Conservation (phyloP, 768 basidiomycete genomes). For the Collybia sordida region DNA sequence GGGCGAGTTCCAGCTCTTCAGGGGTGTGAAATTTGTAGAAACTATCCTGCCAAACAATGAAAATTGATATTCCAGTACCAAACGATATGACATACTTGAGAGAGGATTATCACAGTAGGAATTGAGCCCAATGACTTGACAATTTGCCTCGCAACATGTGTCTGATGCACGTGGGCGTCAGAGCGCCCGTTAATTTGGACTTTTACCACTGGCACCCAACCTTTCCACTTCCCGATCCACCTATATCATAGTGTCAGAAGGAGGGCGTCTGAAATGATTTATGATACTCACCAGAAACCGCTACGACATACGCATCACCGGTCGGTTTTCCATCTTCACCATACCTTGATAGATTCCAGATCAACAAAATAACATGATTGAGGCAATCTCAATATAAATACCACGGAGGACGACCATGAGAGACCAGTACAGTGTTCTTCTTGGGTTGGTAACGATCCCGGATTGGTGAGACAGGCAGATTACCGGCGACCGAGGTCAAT, state of each 20-base stretch:
- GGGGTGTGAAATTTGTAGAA: conserved; percentile 85
- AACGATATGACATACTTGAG: conserved; percentile 53
- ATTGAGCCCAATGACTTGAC: conserved; percentile 80
- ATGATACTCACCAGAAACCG: conserved; percentile 63
- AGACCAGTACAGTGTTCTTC: conserved; percentile 79
- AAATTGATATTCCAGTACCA: not conserved
- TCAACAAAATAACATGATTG: conserved; percentile 3
- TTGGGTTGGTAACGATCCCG: conserved; percentile 37
- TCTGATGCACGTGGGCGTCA: conserved; percentile 40
- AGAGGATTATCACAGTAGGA: conserved; percentile 87
- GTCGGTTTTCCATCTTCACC: conserved; percentile 69
- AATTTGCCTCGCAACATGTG: conserved; percentile 83
- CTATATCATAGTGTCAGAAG: conserved; percentile 29
- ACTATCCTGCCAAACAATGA: conserved; percentile 63
- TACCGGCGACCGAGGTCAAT: conserved; percentile 9
- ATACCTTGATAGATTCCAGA: conserved; percentile 52
- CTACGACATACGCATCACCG: conserved; percentile 80
- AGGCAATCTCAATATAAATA: conserved; percentile 22
- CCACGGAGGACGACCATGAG: conserved; percentile 88
- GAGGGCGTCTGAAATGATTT: not conserved
- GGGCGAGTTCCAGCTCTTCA: conserved; percentile 82
- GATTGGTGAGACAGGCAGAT: conserved; percentile 4
- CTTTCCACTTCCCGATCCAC: conserved; percentile 88
- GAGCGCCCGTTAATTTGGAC: not conserved
- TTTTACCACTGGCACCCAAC: conserved; percentile 33